Conservation (phyloP, 495 filamentous ascomycete species). For the Hypomontagnella submonticulosa region DNA sequence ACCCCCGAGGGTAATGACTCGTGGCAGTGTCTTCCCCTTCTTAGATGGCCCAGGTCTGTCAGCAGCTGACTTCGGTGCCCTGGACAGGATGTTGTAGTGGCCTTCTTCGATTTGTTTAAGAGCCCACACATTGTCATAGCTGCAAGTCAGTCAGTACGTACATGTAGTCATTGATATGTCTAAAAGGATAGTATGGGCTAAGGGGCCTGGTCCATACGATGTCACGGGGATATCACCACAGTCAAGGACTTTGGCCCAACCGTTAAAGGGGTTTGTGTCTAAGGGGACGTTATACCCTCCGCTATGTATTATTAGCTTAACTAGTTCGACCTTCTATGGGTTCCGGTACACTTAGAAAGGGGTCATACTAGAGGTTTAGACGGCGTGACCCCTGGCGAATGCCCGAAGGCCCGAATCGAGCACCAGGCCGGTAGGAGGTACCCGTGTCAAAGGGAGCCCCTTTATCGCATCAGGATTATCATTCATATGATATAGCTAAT, state of each 20-base stretch:
- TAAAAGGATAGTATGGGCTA: not conserved
- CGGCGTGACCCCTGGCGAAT: constrained; percentile 85
- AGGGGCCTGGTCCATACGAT: constrained; percentile 56
- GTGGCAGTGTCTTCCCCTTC: constrained; percentile 62
- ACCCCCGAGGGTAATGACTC: constrained; percentile 82
- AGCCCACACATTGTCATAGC: constrained; percentile 79
- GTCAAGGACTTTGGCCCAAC: constrained; percentile 81
- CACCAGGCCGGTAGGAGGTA: constrained; percentile 64
- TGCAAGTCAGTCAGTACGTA: constrained; percentile 26
- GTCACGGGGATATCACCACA: constrained; percentile 88
- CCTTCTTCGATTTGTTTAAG: constrained; percentile 83
- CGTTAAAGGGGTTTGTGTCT: constrained; percentile 80
- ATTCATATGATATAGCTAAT: constrained; percentile 41
- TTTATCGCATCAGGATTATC: constrained; percentile 31
- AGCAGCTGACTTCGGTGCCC: constrained; percentile 60
- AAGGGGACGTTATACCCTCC: constrained; percentile 84
- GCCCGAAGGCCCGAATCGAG: constrained; percentile 85
- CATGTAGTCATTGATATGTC: not conserved
- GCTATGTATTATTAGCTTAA: constrained; percentile 43
- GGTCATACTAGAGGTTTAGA: constrained; percentile 68
- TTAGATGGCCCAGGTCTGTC: constrained; percentile 60
- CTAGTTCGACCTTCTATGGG: not conserved
- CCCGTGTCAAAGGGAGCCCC: constrained; percentile 57
- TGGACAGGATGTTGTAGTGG: constrained; percentile 63
- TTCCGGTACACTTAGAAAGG: not conserved